Conservation (phyloP, 495 filamentous ascomycete species). For the Aspergillus kassunensis region DNA sequence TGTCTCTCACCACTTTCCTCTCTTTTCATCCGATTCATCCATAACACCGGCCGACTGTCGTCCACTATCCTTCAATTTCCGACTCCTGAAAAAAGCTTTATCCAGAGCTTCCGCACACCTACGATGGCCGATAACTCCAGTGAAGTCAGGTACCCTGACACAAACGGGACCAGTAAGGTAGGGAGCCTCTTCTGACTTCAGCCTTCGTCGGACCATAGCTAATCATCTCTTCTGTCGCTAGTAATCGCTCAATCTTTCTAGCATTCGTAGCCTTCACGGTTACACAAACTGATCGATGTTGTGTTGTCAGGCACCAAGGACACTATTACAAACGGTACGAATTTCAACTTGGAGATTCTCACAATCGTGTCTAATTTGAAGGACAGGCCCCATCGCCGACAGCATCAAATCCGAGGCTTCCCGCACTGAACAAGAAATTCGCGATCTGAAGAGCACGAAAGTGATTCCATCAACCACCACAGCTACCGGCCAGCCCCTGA, state of each 20-base stretch:
- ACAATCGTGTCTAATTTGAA: constrained; percentile 29
- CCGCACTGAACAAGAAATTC: constrained; percentile 70
- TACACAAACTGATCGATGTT: constrained; percentile 22
- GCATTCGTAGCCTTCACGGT: constrained; percentile 3
- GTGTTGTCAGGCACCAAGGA: constrained; percentile 23
- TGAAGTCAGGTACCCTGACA: constrained; percentile 41
- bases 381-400: constrained; percentile 68
- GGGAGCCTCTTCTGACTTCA: constrained; percentile 9
- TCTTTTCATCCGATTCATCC: constrained; percentile 13
- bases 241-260: neutral
- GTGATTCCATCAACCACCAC: constrained; percentile 63
- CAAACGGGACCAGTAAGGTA: constrained; percentile 43
- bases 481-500: constrained; percentile 82
- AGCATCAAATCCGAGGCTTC: constrained; percentile 68
- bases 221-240: constrained; percentile 9
- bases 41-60: neutral
- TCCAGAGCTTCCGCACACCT: constrained; percentile 16
- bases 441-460: constrained; percentile 68
- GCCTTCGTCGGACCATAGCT: constrained; percentile 9
- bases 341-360: neutral
- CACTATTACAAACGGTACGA: constrained; percentile 30
- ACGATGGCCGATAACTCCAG: constrained; percentile 22
- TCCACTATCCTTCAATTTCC: neutral
- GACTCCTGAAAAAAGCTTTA: constrained; percentile 7
- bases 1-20: constrained; percentile 18